Base-by-base conservation (phyloP, 1,139 yeast species). In the Candida tropicalis region DNA sequence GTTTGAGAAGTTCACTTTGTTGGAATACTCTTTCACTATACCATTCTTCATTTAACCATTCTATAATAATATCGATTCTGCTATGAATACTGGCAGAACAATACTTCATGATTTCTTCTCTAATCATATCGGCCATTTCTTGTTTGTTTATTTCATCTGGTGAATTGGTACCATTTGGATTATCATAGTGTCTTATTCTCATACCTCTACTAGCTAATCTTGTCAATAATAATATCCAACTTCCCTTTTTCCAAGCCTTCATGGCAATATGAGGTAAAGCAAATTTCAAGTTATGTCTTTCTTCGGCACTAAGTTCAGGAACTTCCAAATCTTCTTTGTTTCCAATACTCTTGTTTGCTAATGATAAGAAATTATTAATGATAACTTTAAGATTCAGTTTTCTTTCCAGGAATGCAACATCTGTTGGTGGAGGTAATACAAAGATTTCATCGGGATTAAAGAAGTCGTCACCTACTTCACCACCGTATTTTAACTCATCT, bases 41-140 rank as follows among this genome's bases (percentile, higher is more conserved):
- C 96, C 97, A 95, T 62, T 95, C 99, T 63, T 93, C 99, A 56
- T 87, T 91, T 42, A 95, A 69, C 99, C 99, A 95, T 49, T 87
- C 90, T 29, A 91, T 81, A n/a, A 88, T 81, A 31, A 85, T 67
- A 48, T 88, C 96, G 12, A 91, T 75, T 33, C 93, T 70, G 10
- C 72, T 74, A 46, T 87, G 84, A 51, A 91, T 84, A 56, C 86
- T 87, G 15, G 78, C 84, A 56, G 89, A 72, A 46, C 89, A 84
- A 60, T 84, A 87, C 32, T 81, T 82, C 50, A 86, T 84, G 8
- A 95, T 68, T 11, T 89, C 79, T 12, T 77, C 80, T 50, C 97
- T 73, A 12, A 91, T 79, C 55, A 81, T 60, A 45, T 81, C 78
- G 44, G 88, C 73, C 56, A 84, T 62, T 43, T 68, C 75, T 15